Base-by-base conservation (phyloP, 2,329 filamentous ascomycete species). In the Botrytis paeoniae region DNA sequence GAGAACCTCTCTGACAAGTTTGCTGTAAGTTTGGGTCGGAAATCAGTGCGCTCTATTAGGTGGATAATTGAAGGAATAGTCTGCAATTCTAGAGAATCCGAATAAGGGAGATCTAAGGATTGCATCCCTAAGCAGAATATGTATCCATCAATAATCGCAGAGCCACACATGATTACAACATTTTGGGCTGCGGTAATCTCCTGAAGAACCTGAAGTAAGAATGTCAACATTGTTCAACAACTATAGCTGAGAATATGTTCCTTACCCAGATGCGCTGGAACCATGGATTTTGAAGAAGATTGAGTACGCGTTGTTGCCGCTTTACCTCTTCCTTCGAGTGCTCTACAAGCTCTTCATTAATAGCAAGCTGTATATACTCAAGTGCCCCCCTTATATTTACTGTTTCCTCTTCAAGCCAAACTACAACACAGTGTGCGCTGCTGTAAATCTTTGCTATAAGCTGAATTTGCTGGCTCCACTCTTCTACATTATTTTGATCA, bases 231-330 rank as follows among this genome's bases (percentile, higher is more conserved):
- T 4, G 22, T 25, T 1, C 25, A 12, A 0, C 20, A 25, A 48
- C 9, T 48, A 0, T 12, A 3, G 1, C 22, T 48, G 3, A 25
- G 45, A 25, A 20, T 25, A 5, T 45, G 1, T 41, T 63, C 1
- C 39, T 64, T 6, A 64, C 62, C 62, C 62, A 64, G 39, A 64
- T 64, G 12, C 39, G 39, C 5, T 29, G 35, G 0, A 64, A 64
- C 62, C 39, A 64, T 64, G 25, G 25, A 14, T 39, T 37, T 5
- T 12, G 20, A 32, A 64, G 62, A 3, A 64, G 7, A 1, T 29
- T n/a, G 4, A 45, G 0, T 25, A 64, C 12, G n/a, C n/a, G n/a
- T 9, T 8, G 0, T 18, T 64, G 0, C 12, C 32, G 0, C 9
- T 64, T 43, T 0, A 41, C 8, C 37, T 9, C 3, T 39, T 64